Base-by-base conservation (phyloP, 208 protist species). In the Wallacemonas sp. region DNA sequence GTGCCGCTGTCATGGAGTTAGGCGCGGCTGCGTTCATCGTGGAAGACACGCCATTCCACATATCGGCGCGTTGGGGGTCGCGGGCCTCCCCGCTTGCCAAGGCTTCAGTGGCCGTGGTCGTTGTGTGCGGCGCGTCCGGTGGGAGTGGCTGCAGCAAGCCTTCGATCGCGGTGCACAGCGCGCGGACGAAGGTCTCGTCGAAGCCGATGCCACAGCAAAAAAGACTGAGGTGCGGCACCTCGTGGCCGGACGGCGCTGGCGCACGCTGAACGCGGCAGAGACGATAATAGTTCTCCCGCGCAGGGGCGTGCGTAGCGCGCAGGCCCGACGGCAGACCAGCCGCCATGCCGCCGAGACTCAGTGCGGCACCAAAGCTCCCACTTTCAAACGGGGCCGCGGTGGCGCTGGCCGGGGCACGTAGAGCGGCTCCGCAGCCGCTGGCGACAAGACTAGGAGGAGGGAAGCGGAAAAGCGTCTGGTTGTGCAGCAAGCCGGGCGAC, bases 161-260 rank as follows among this genome's bases (percentile, higher is more conserved):
- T 68, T 90, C 83, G 10, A 90, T 55, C 33, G 63, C 38, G 34
- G 69, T 69, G 30, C 79, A 87, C 30, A 90, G 63, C 42, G 41
- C 53, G 55, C 67, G 68, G 59, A 83, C 76, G 44, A 81, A 73
- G 62, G 61, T 1, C 54, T 78, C 70, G 22, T 76, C 71, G 58
- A 86, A 79, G 37, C 77, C 83, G 3, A 90, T 61, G 2, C 79
- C 83, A 53, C 72, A 90, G 70, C 70, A 86, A 57, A 86, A 90
- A 9, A 90, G 30, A 0, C 75, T 71, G 21, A 83, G 62, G 46
- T 85, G 75, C 1, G 70, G 60, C 26, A 76, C 67, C 66, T 85
- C 79, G 34, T 46, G n/a, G 1, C 64, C 66, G 19, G 58, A 74
- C 15, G 85, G 71, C 34, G 70, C 54, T 15, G 66, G 65, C 1